Conservation (phyloP, 2,329 filamentous ascomycete species). For the Pyrenophora tritici-repentis region DNA sequence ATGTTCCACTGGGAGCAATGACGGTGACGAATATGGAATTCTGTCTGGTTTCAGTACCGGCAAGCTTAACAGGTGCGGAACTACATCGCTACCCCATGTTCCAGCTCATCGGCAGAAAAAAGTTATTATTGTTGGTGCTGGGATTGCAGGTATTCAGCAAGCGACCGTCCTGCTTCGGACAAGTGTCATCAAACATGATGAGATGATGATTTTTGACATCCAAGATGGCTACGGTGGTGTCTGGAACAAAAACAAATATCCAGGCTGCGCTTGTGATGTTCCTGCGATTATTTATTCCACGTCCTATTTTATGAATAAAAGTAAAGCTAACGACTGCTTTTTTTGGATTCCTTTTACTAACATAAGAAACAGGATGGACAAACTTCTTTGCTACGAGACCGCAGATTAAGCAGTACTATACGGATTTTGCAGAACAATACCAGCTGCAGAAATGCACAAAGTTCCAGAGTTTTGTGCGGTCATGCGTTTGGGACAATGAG, state of each 20-base stretch:
- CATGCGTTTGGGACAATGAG: conserved; percentile 1
- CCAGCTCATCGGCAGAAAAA: background rate
- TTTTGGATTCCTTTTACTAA: too few species aligned
- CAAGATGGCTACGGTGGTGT: conserved; percentile 39
- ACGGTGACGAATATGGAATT: too few species aligned
- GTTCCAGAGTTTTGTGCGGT: background rate
- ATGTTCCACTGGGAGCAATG: too few species aligned
- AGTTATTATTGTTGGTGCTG: conserved; percentile 1
- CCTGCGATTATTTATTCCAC: background rate
- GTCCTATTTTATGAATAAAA: background rate
- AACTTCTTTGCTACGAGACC: background rate
- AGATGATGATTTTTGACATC: conserved; percentile 1
- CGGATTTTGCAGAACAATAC: background rate
- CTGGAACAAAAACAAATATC: conserved; percentile 45
- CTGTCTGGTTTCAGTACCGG: too few species aligned
- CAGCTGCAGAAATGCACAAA: background rate
- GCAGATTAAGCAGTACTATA: background rate
- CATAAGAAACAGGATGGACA: background rate
- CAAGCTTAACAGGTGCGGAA: background rate
- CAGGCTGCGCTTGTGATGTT: conserved; percentile 41
- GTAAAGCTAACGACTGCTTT: background rate
- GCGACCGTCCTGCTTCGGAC: background rate
- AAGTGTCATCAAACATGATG: background rate
- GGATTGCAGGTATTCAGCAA: conserved; percentile 1
- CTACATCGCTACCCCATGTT: background rate